Base-by-base conservation (phyloP, 2,329 filamentous ascomycete genomes). In the Colletotrichum magnum region DNA sequence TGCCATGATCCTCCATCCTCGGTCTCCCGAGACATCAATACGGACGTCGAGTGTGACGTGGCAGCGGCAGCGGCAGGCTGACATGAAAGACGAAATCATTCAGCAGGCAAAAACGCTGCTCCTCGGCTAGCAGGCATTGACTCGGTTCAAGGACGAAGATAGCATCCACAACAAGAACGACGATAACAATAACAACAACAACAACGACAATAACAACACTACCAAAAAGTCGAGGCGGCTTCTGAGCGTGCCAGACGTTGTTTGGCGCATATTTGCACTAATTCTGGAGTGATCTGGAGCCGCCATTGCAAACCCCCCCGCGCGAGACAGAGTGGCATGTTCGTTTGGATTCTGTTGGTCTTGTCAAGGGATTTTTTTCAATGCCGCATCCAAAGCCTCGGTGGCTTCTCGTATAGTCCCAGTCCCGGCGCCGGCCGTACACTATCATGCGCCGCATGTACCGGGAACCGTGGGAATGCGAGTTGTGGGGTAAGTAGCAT, bases 401-500 rank as follows among this genome's bases (percentile, higher is more conserved):
- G 59, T 32, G 48, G 59, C 59, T 62, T 62, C 28, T 53, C 15
- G 36, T 52, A 18, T 36, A 52, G 7, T 39, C 36, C 32, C 18
- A n/a, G 45, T 24, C 21, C 36, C 32, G 41, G 39, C 57, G 26
- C 36, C 36, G 58, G 7, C 32, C 32, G 5, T 36, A 36, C 7
- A 36, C 32, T 52, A 60, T 60, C 47, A 60, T 52, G 58, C 58
- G 39, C n/a, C 47, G 28, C 47, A 41, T 45, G 58, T 43, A 52
- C 47, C 54, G 41, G 54, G 41, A 64, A 58, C 24, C 54, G 39
- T 53, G 62, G 54, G 61, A 59, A 59, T 26, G 66, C 53, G 28
- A 53, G 54, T n/a, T 65, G 66, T 68, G 66, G 66, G 61, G 66
- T 68, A 64, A 24, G 60, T 65, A 39, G 43, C 54, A 68, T 65